Conservation (phyloP, 768 basidiomycete genomes). For the Pleurotus salmoneostramineus region DNA sequence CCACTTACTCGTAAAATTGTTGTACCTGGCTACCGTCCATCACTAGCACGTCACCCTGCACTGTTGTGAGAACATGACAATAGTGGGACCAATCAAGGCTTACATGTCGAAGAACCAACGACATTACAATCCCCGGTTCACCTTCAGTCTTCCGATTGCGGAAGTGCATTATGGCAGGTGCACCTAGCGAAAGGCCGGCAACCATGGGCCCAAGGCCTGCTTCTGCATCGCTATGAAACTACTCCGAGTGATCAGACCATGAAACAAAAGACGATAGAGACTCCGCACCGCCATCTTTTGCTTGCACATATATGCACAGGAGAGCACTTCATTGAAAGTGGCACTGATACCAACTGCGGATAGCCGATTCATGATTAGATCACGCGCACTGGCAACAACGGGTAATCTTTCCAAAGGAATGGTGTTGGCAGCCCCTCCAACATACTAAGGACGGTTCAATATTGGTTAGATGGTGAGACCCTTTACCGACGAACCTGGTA, state of each 20-base stretch:
- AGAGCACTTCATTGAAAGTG: conserved; percentile 75
- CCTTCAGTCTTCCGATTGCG: conserved; percentile 38
- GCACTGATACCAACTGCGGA: conserved; percentile 32
- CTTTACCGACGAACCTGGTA: conserved; percentile 52
- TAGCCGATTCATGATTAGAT: conserved; percentile 56
- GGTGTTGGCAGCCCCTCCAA: conserved; percentile 73
- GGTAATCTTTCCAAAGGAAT: conserved; percentile 61
- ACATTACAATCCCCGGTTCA: conserved; percentile 37
- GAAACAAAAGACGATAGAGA: conserved; percentile 4
- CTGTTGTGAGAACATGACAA: not conserved
- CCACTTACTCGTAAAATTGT: conserved; percentile 62
- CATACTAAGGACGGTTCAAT: conserved; percentile 46
- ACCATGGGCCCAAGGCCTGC: conserved; percentile 67
- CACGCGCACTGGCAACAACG: conserved; percentile 55
- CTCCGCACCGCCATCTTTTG: conserved; percentile 75
- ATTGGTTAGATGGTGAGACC: not conserved
- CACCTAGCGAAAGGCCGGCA: conserved; percentile 74
- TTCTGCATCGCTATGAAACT: conserved; percentile 84
- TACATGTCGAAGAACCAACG: conserved; percentile 66
- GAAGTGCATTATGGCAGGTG: conserved; percentile 79
- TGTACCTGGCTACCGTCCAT: conserved; percentile 75
- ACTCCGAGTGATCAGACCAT: not conserved
- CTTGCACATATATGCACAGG: conserved; percentile 80
- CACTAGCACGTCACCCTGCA: conserved; percentile 70
- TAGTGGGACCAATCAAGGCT: conserved; percentile 12